Evolutionary conservation across 2,329 filamentous ascomycete species (phyloP), one percentile per base, ranked within the genome.

Genomic region (Aspergillus uvarum): DNA sequence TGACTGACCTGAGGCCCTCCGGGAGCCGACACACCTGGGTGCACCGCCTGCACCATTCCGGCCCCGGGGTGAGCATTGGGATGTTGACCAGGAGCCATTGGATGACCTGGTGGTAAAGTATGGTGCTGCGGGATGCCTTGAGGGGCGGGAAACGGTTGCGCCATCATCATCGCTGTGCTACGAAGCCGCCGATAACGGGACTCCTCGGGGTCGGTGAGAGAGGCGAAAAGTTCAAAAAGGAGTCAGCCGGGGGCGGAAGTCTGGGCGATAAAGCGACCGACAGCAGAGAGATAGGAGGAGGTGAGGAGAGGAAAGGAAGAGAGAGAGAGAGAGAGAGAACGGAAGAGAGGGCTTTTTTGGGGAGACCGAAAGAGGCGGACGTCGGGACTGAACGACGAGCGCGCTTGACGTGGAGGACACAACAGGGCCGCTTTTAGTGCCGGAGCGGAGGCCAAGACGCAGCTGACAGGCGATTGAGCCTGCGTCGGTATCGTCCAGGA

Each of bases 1-100:
- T 87, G 86, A 63, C 79, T 85, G 58, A 85, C 85, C 63, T 86
- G 84, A 53, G 85, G 84, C 24, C 80, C 83, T 63, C 80, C 80
- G 26, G 84, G 83, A 31, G 80, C 83, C 56, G 85, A 86, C 42
- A 86, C 85, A 58, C 84, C 84, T 55, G 83, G 83, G 66, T 85
- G 83, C 80, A 87, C 85, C 68, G 80, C 82, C 73, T 84, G 85
- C 54, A 79, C 77, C 77, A 82, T 82, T 44, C 73, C 77, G 42
- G 73, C 72, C 12, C 75, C 77, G 12, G 82, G 83, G 61, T 79
- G 85, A 65, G 84, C 82, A 62, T 82, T 85, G 51, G 83, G 83
- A 67, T 83, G 83, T 69, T 83, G 82, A 60, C 79, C 82, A 52
- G 80, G 78, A 59, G 80, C 82, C 80, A 87, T 86, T 63, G 84